phyloP scores from a whole-genome alignment of 768 basidiomycete species.

The Lactifluus piperatus region DNA sequence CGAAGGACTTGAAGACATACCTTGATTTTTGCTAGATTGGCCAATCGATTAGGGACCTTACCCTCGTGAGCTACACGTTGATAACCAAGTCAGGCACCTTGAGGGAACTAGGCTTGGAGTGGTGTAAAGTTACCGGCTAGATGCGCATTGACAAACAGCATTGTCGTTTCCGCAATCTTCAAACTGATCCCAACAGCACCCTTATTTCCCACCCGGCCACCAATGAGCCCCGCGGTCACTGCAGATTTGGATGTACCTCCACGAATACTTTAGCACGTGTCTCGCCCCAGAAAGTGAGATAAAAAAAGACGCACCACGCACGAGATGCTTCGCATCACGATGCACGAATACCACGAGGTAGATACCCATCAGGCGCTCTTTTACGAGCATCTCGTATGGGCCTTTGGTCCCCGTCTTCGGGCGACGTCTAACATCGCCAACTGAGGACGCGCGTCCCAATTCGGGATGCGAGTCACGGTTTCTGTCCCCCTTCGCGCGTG shows the following conservation, averaged over 20 bases:
- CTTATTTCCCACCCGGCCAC: slow-evolving; percentile 89
- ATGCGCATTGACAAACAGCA: slow-evolving; percentile 89
- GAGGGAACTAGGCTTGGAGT: not conserved
- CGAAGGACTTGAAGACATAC: slow-evolving; percentile 27
- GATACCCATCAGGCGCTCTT: slow-evolving; percentile 89
- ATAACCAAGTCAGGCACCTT: not conserved
- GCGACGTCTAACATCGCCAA: slow-evolving; percentile 37
- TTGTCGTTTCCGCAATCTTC: slow-evolving; percentile 70
- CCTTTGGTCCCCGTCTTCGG: slow-evolving; percentile 43
- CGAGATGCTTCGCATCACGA: slow-evolving; percentile 53
- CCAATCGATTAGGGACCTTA: slow-evolving; percentile 66
- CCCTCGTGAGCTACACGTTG: slow-evolving; percentile 62
- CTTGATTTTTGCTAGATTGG: slow-evolving; percentile 87
- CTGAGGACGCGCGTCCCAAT: slow-evolving; percentile 13
- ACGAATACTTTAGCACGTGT: slow-evolving; percentile 5
- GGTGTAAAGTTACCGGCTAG: slow-evolving; percentile 52
- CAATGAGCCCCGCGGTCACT: slow-evolving; percentile 85
- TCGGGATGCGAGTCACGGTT: slow-evolving; percentile 29
- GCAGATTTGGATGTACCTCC: slow-evolving; percentile 68
- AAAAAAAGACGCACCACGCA: slow-evolving; percentile 40
- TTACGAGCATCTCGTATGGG: slow-evolving; percentile 77
- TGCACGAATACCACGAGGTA: slow-evolving; percentile 73
- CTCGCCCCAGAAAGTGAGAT: not conserved
- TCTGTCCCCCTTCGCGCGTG: slow-evolving; percentile 25
- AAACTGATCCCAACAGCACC: slow-evolving; percentile 87